These are phyloP conservation scores for Penicillium chermesinum DNA, from an alignment of 495 filamentous ascomycete genomes.

Conservation along the genomic window DNA sequence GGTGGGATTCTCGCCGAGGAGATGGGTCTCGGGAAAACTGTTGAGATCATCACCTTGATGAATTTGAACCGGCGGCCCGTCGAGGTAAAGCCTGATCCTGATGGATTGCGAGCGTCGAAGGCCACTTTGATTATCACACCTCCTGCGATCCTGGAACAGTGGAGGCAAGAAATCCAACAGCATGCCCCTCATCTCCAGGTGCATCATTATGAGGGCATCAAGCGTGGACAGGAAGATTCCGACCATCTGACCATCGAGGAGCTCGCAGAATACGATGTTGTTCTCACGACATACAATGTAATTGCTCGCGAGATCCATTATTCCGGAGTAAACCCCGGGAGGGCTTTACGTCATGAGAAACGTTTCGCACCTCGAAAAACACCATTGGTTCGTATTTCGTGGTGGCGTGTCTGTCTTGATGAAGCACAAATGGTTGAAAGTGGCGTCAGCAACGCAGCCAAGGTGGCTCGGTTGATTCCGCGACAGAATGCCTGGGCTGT, in stretches of 20 bases:
- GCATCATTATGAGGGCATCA: constrained; percentile 47
- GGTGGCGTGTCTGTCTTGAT: constrained; percentile 93
- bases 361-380: constrained; percentile 64
- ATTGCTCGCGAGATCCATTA: constrained; percentile 75
- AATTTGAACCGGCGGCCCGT: constrained; percentile 50
- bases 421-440: constrained; percentile 95
- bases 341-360: constrained; percentile 60
- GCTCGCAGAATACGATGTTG: constrained; percentile 60
- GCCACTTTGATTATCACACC: constrained; percentile 89
- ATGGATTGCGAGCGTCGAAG: constrained; percentile 30
- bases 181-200: constrained; percentile 62
- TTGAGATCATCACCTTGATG: constrained; percentile 79
- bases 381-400: constrained; percentile 71
- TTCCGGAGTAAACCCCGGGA: constrained; percentile 55
- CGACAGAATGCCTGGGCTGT: constrained; percentile 85
- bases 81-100: constrained; percentile 19
- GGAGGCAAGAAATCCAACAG: constrained; percentile 69
- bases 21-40: constrained; percentile 94
- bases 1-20: constrained; percentile 83
- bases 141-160: constrained; percentile 74
- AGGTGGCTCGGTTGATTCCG: constrained; percentile 72
- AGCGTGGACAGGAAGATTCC: constrained; percentile 32
- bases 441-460: constrained; percentile 76
- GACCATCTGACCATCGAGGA: constrained; percentile 45
- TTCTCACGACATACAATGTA: constrained; percentile 81